phyloP scores from a whole-genome alignment of 2,329 filamentous ascomycete genomes.

The Aschersonia sp. region DNA sequence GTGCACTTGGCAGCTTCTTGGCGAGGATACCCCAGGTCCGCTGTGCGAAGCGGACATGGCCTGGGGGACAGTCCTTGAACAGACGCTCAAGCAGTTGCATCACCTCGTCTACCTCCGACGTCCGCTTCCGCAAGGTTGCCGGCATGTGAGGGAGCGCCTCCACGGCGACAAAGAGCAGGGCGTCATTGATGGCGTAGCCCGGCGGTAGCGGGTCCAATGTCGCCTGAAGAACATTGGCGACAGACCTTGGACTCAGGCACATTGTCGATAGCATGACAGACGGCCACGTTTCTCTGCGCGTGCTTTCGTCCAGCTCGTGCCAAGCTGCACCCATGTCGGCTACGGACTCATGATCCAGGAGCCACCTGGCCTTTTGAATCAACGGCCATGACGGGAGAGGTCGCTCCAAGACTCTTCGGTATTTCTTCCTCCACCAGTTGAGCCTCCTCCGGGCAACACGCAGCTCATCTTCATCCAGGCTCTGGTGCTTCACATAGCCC shows the following conservation, averaged over 20 bases:
- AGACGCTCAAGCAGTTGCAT: conserved; percentile 14
- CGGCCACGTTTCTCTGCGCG: conserved; percentile 16
- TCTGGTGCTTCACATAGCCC: conserved; percentile 16
- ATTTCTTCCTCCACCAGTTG: conserved; percentile 15
- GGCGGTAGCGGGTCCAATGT: conserved; percentile 21
- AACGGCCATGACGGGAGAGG: conserved; percentile 10
- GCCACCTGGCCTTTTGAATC: conserved; percentile 12
- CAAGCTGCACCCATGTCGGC: conserved; percentile 19
- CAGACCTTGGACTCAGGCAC: conserved; percentile 15
- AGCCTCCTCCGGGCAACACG: conserved; percentile 10
- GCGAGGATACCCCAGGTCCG: conserved; percentile 19
- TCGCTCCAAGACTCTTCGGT: conserved; percentile 7
- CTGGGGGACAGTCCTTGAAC: conserved; percentile 13
- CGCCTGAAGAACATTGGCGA: conserved; percentile 18
- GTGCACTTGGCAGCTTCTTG: conserved; percentile 13
- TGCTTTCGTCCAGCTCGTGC: conserved; percentile 12
- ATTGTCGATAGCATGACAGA: conserved; percentile 21
- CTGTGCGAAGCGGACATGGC: conserved; percentile 22
- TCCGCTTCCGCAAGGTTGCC: conserved; percentile 9
- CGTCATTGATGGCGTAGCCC: conserved; percentile 23
- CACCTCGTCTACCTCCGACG: conserved; percentile 14
- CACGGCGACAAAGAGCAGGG: conserved; percentile 16
- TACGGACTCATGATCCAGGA: conserved; percentile 15
- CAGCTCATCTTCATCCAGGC: conserved; percentile 8
- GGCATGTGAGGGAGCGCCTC: conserved; percentile 7